phyloP scores from a whole-genome alignment of 202 grass and related monocot genomes.

The Eragrostis tef region DNA sequence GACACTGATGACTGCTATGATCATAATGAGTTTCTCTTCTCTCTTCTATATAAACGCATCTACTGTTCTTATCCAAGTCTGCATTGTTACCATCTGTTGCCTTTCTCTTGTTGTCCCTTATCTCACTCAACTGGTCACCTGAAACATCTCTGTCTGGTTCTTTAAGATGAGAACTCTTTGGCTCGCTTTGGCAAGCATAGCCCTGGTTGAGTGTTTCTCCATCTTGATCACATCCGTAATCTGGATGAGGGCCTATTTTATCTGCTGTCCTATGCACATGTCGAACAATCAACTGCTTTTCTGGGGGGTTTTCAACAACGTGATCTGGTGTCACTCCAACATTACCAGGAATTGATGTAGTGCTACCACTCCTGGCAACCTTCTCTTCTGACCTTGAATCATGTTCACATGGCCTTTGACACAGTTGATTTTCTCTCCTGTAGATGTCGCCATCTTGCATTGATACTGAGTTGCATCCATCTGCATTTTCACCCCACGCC shows the following conservation, averaged over 20 bases:
- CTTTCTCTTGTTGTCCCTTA: background rate
- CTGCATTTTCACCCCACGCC: constrained; percentile 17
- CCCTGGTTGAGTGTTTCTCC: constrained; percentile 3
- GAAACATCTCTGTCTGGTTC: constrained; percentile 11
- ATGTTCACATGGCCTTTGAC: background rate
- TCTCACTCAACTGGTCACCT: constrained; percentile 21
- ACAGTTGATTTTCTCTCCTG: background rate
- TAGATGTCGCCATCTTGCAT: background rate
- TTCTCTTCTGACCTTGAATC: constrained; percentile 14
- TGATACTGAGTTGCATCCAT: constrained; percentile 14
- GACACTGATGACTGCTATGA: background rate
- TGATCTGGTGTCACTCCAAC: background rate
- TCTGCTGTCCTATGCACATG: constrained; percentile 10
- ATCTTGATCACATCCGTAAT: background rate
- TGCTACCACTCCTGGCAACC: background rate
- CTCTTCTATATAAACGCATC: background rate
- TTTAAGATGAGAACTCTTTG: constrained; percentile 28
- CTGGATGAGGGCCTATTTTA: background rate
- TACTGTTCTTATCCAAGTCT: constrained; percentile 9
- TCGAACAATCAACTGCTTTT: constrained; percentile 24
- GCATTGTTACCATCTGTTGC: constrained; percentile 7
- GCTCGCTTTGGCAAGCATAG: constrained; percentile 7
- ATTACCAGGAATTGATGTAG: background rate
- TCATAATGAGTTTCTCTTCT: background rate
- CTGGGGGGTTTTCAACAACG: constrained; percentile 6